These are phyloP conservation scores for Talaromyces funiculosus DNA, from an alignment of 2,329 filamentous ascomycete genomes.

Conservation along the genomic window DNA sequence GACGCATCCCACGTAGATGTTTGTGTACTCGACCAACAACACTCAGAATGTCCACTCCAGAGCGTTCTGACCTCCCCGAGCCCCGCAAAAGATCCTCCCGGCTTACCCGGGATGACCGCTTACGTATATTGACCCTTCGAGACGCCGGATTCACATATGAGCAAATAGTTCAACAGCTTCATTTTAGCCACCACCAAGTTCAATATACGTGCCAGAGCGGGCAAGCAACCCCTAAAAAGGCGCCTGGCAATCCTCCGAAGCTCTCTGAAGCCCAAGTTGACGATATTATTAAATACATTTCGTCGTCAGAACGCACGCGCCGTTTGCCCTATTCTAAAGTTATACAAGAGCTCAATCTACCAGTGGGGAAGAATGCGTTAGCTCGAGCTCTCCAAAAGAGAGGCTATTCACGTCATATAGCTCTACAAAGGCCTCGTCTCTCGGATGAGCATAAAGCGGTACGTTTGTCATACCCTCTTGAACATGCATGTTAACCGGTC, in stretches of 20 bases:
- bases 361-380: constrained; percentile 2
- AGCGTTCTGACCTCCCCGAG: neutral
- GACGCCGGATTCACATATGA: constrained; percentile 11
- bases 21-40: too few species aligned
- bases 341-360: constrained; percentile 15
- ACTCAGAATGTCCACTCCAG: too few species aligned
- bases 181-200: constrained; percentile 6
- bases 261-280: constrained; percentile 16
- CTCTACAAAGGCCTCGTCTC: constrained; percentile 3
- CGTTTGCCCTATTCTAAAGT: constrained; percentile 16
- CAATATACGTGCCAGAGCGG: constrained; percentile 18
- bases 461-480: neutral
- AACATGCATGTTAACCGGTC: neutral
- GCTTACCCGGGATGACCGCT: constrained; percentile 35
- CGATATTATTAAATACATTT: constrained; percentile 17
- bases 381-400: constrained; percentile 13
- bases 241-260: constrained; percentile 12
- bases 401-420: constrained; percentile 16
- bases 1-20: too few species aligned
- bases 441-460: neutral
- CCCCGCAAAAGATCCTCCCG: neutral
- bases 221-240: constrained; percentile 14
- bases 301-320: constrained; percentile 14
- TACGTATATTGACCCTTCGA: constrained; percentile 16
- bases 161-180: constrained; percentile 1